phyloP scores from a whole-genome alignment of 2,329 filamentous ascomycete species.

The Ceratocystis alfenasii region DNA sequence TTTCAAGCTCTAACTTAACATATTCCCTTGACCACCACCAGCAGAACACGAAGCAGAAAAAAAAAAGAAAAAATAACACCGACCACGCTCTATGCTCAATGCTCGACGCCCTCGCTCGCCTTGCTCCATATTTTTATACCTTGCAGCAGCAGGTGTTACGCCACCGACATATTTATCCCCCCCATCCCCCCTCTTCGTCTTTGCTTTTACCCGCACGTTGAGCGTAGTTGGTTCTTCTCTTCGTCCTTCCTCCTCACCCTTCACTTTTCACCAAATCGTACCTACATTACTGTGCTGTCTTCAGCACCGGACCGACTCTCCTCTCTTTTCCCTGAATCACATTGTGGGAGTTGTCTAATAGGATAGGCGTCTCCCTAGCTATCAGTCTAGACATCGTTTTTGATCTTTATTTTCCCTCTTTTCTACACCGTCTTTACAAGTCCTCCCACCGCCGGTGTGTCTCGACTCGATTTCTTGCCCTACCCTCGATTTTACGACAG shows the following conservation, averaged over 20 bases:
- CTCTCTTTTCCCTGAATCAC: not conserved
- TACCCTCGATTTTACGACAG: slow-evolving; percentile 1
- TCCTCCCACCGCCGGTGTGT: not conserved
- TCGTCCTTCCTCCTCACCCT: not conserved
- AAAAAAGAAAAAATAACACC: too few relatives aligned
- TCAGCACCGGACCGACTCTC: not conserved
- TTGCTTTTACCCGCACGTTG: not conserved
- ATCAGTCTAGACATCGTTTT: not conserved
- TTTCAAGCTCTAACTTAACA: not conserved
- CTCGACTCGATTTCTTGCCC: not conserved
- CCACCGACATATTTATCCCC: slow-evolving; percentile 10
- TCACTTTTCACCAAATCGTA: not conserved
- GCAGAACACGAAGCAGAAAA: not conserved
- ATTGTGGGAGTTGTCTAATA: not conserved
- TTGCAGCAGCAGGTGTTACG: slow-evolving; percentile 7
- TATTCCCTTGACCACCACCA: not conserved
- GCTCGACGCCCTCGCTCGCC: too few relatives aligned
- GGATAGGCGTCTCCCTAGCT: not conserved
- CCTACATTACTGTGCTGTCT: not conserved
- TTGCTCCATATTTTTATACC: slow-evolving; percentile 6
- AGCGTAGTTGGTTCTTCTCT: slow-evolving; percentile 1
- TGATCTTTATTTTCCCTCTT: not conserved
- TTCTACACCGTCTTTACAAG: not conserved
- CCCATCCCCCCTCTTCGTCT: not conserved
- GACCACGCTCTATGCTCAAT: not conserved